Evolutionary conservation across 2,329 filamentous ascomycete species (phyloP).

Genomic region (Apiospora pterosperma): DNA sequence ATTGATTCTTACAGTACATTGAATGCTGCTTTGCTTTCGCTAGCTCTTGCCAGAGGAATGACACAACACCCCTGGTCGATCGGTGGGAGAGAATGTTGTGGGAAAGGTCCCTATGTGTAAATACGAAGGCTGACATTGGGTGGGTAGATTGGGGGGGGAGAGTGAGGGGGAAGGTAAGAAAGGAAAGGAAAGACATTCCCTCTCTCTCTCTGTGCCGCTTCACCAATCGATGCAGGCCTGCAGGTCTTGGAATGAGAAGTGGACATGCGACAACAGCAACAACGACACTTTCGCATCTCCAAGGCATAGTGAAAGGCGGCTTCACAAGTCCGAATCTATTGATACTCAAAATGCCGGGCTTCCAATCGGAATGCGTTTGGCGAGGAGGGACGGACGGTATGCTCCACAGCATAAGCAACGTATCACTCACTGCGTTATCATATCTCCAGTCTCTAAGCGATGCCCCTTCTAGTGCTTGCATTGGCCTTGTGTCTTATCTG

Average conservation of each 20-base stretch:
- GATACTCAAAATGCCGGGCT: not conserved
- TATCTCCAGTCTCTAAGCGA: not conserved
- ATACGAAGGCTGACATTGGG: not conserved
- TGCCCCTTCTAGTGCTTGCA: not conserved
- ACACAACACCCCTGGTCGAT: not conserved
- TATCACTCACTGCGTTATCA: not conserved
- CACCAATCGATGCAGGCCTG: not conserved
- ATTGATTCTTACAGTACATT: too few species aligned
- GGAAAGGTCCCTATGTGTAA: not conserved
- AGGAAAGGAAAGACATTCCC: not conserved
- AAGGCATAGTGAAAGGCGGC: not conserved
- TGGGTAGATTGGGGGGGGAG: not conserved
- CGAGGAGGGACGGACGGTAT: not conserved
- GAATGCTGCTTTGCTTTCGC: not conserved
- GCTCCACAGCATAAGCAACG: not conserved
- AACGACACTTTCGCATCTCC: not conserved
- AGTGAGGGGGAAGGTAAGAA: not conserved
- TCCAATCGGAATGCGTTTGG: not conserved
- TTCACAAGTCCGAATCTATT: not conserved
- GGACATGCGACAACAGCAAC: not conserved
- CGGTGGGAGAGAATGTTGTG: too few species aligned
- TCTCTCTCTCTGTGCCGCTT: not conserved
- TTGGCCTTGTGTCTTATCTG: not conserved
- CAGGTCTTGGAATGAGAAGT: not conserved
- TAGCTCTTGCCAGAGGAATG: not conserved